A percentile compares a stretch with the other conserved stretches of the same genome.
Evolutionary conservation across 257 asterid genomes (phyloP).

Genomic region (Cordia subcordata): DNA sequence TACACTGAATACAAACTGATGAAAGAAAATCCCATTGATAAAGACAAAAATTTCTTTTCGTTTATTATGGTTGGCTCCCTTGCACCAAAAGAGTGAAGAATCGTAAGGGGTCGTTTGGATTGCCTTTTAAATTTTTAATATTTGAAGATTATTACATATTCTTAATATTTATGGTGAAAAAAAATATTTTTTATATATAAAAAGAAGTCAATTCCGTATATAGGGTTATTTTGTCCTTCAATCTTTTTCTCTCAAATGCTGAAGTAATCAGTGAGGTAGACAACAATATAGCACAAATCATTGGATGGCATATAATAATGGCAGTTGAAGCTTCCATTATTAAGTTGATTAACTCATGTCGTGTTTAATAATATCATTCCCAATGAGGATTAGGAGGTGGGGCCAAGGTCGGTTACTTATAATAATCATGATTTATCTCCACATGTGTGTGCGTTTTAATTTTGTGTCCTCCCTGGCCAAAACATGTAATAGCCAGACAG

Average conservation of each 20-base stretch:
- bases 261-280: slow-evolving; percentile 27
- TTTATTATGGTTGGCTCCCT: slow-evolving; percentile 9
- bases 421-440: slow-evolving; percentile 18
- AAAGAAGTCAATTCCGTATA: too few species aligned
- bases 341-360: slow-evolving; percentile 35
- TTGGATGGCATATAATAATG: slow-evolving; percentile 47
- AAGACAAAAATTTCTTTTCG: too few species aligned
- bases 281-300: slow-evolving; percentile 44
- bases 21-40: too few species aligned
- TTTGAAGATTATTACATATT: too few species aligned
- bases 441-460: slow-evolving; percentile 12
- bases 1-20: too few species aligned
- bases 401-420: slow-evolving; percentile 47
- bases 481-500: neutral
- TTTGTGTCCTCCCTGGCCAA: neutral
- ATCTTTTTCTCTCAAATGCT: slow-evolving; percentile 5
- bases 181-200: too few species aligned
- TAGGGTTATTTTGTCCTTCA: too few species aligned
- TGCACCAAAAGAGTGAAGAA: neutral
- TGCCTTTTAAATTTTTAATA: too few species aligned
- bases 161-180: too few species aligned
- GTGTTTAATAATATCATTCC: slow-evolving; percentile 16
- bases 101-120: too few species aligned
- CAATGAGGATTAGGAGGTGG: slow-evolving; percentile 29
- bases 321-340: slow-evolving; percentile 44